Conservation (phyloP, 257 asterid species). For the Ligustrum vulgare region DNA sequence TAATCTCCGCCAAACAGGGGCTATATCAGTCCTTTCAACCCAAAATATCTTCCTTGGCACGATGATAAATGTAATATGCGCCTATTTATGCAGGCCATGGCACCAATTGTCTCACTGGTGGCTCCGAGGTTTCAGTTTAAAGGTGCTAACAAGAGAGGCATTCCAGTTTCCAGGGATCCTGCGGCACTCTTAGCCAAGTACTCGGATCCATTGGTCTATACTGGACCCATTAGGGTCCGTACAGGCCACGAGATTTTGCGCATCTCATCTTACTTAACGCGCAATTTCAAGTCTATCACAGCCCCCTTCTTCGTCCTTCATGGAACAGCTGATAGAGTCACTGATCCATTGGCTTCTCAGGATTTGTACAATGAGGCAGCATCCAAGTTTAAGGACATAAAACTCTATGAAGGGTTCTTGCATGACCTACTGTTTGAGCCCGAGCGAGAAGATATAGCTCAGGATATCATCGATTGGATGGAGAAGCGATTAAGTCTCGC, state of each 20-base stretch:
- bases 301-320: constrained; percentile 96
- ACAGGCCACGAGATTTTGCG: constrained; percentile 98
- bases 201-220: constrained; percentile 95
- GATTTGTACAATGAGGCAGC: constrained; percentile 90
- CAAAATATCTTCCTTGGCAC: neutral
- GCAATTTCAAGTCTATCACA: constrained; percentile 65
- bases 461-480: constrained; percentile 97
- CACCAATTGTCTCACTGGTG: constrained; percentile 86
- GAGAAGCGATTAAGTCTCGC: constrained; percentile 42
- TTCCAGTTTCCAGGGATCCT: constrained; percentile 96
- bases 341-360: constrained; percentile 95
- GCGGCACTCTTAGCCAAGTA: constrained; percentile 83
- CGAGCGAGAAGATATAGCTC: constrained; percentile 85
- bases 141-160: constrained; percentile 96
- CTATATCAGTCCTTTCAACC: neutral
- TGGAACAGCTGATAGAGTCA: constrained; percentile 93
- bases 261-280: constrained; percentile 70
- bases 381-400: constrained; percentile 75
- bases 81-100: constrained; percentile 64
- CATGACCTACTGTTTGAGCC: constrained; percentile 99
- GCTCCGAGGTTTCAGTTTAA: constrained; percentile 96
- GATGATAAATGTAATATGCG: neutral
- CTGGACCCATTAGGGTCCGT: constrained; percentile 94
- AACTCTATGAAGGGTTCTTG: constrained; percentile 84
- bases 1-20: too few species aligned